A percentile compares a stretch with the other conserved stretches of the same genome.
Evolutionary conservation across 192 early-diverging fungal genomes (phyloP).

Genomic region (Umbelopsis sp.): DNA sequence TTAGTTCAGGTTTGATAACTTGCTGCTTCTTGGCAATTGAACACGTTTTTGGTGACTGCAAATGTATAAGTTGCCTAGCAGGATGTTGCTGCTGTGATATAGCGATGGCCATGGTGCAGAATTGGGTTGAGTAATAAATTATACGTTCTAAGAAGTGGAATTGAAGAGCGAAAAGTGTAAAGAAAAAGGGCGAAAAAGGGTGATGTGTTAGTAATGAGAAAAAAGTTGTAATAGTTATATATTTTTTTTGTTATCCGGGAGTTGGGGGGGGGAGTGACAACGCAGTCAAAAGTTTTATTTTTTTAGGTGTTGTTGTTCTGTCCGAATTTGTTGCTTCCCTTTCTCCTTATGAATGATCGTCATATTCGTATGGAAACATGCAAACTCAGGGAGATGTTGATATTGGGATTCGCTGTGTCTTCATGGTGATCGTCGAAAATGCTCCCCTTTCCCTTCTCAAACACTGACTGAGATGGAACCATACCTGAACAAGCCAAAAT

Average conservation of each 20-base stretch:
- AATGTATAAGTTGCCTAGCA: neutral
- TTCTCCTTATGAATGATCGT: too few species aligned
- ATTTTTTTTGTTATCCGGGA: neutral
- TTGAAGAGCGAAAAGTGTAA: neutral
- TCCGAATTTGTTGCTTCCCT: too few species aligned
- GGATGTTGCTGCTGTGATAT: neutral
- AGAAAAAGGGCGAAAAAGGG: neutral
- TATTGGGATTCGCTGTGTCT: too few species aligned
- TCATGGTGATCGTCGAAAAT: too few species aligned
- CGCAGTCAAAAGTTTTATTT: too few species aligned
- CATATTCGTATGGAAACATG: too few species aligned
- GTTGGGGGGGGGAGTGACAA: too few species aligned
- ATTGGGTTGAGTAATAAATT: neutral
- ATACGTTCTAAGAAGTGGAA: neutral
- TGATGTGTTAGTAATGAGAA: neutral
- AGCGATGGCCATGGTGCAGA: neutral
- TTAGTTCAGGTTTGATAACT: neutral
- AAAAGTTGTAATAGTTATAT: neutral
- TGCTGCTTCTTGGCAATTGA: neutral
- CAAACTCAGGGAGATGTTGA: too few species aligned
- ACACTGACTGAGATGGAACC: too few species aligned
- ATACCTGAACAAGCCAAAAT: too few species aligned
- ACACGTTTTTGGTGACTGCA: conserved; percentile 6
- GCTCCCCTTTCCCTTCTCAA: too few species aligned
- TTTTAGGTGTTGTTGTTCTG: too few species aligned